phyloP scores from a whole-genome alignment of 139 green algal genomes.

The Closterium sp. region DNA sequence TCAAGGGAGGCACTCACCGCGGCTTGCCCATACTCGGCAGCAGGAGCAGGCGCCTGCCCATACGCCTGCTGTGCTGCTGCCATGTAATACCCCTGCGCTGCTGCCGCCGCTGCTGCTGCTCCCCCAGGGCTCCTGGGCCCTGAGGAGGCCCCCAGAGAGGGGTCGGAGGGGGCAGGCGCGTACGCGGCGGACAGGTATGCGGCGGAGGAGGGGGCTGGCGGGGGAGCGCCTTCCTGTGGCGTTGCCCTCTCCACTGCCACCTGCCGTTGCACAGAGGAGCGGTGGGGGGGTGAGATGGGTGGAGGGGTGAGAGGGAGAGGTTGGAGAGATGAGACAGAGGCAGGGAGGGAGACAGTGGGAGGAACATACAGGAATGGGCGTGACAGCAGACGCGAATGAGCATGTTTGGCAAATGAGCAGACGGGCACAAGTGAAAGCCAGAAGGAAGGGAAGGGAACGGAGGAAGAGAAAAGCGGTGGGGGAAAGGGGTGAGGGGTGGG shows the following conservation, averaged over 20 bases:
- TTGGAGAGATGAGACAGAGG: neutral
- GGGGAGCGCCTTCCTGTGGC: conserved; percentile 9
- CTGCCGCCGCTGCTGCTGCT: neutral
- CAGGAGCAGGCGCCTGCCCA: neutral
- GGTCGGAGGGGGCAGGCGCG: neutral
- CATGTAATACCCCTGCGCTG: neutral
- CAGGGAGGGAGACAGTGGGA: neutral
- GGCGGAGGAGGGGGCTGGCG: neutral
- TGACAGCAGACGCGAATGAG: neutral
- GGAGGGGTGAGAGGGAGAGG: neutral
- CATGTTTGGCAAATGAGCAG: neutral
- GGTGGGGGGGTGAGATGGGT: too few relatives aligned
- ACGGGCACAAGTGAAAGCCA: neutral
- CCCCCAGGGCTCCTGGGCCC: neutral
- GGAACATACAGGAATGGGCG: too few relatives aligned
- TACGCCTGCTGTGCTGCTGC: neutral
- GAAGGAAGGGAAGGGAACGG: too few relatives aligned
- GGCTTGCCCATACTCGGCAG: neutral
- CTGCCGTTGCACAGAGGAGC: neutral
- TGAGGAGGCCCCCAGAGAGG: neutral
- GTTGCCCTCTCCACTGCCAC: conserved; percentile 22
- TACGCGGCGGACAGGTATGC: neutral
- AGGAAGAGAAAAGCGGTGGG: neutral
- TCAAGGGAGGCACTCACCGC: neutral
- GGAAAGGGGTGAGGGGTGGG: too few relatives aligned